Conservation (phyloP, 805 yeast species). For the Millerago galiae region DNA sequence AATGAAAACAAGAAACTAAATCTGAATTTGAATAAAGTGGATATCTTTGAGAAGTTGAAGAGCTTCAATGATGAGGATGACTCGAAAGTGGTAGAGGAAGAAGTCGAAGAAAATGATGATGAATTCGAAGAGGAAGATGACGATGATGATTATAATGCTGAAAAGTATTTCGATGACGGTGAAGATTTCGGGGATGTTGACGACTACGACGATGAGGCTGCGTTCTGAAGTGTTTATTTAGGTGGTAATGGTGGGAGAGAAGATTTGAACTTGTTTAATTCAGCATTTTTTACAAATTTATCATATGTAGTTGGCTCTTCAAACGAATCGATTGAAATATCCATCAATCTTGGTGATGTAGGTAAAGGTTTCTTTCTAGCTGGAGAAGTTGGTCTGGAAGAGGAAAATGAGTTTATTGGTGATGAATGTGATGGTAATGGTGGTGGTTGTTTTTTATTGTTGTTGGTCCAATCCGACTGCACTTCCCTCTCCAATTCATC, state of each 20-base stretch:
- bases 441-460: constrained; percentile 17
- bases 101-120: constrained; percentile 41
- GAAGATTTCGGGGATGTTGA: constrained; percentile 48
- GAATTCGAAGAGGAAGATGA: constrained; percentile 37
- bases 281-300: constrained; percentile 10
- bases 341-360: constrained; percentile 4
- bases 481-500: constrained; percentile 30
- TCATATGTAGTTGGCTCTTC: constrained; percentile 46
- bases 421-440: constrained; percentile 12
- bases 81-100: constrained; percentile 33
- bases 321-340: constrained; percentile 21
- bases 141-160: constrained; percentile 37
- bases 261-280: constrained; percentile 14
- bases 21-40: constrained; percentile 39
- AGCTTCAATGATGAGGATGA: constrained; percentile 39
- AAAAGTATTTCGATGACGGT: constrained; percentile 43
- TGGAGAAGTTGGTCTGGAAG: no score
- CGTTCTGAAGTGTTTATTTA: constrained; percentile 24
- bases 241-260: constrained; percentile 18
- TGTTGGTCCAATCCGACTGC: constrained; percentile 24
- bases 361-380: constrained; percentile 11
- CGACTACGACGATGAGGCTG: constrained; percentile 55
- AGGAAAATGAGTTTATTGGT: background rate
- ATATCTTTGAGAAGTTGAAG: constrained; percentile 11
- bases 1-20: constrained; percentile 45